Percentiles rank a stretch among this genome's conserved stretches.
phyloP scores from a whole-genome alignment of 73 alveolate genomes.

The Urostyla sp. region DNA sequence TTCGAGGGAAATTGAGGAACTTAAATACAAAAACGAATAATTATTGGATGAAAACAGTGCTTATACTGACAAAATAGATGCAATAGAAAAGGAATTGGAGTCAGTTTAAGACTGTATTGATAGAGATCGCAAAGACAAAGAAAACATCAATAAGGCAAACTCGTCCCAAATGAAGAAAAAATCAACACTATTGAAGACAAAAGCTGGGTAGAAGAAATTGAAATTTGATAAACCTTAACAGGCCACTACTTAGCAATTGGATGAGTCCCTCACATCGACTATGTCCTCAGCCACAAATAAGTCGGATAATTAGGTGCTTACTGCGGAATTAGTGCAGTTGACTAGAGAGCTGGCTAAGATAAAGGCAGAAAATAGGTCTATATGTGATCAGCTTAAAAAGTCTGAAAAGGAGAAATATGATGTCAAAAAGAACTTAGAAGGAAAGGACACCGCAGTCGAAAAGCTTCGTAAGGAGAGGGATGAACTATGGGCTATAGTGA shows the following conservation, averaged over 20 bases:
- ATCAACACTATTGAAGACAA: neutral
- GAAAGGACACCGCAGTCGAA: constrained; percentile 46
- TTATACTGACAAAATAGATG: constrained; percentile 21
- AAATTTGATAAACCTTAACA: neutral
- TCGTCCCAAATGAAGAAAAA: no score
- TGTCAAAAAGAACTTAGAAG: constrained; percentile 48
- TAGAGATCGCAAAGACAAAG: neutral
- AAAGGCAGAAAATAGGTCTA: constrained; percentile 35
- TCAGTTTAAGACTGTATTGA: constrained; percentile 35
- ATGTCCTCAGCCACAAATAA: neutral
- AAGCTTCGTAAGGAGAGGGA: constrained; percentile 63
- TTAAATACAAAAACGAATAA: neutral
- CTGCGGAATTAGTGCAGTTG: constrained; percentile 54
- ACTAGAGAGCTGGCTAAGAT: constrained; percentile 60
- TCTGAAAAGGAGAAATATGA: constrained; percentile 39
- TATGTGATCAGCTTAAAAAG: constrained; percentile 19
- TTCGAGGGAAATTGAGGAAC: constrained; percentile 42
- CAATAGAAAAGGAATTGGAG: constrained; percentile 43
- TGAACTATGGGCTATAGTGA: constrained; percentile 57
- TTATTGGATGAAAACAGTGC: constrained; percentile 25
- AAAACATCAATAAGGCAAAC: neutral
- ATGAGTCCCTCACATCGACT: neutral
- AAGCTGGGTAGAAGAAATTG: neutral
- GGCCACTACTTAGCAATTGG: neutral
- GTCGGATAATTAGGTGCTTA: constrained; percentile 50